phyloP scores from a whole-genome alignment of 306 rosid species.

The Abrus precatorius region DNA sequence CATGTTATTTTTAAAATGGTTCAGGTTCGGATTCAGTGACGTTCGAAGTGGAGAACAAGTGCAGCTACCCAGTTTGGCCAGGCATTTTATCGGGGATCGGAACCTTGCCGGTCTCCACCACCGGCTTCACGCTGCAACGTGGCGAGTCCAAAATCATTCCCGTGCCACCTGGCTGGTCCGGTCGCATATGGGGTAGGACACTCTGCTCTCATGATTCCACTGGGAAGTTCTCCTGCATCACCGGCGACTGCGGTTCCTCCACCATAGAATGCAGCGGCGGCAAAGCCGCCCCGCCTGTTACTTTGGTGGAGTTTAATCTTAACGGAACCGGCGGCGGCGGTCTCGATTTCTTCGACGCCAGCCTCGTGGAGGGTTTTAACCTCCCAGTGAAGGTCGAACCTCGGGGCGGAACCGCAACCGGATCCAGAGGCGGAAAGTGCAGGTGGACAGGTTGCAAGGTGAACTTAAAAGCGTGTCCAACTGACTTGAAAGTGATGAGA shows the following conservation, averaged over 20 bases:
- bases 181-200: constrained; percentile 85
- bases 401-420: no score
- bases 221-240: constrained; percentile 71
- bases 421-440: constrained; percentile 73
- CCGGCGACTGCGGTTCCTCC: constrained; percentile 81
- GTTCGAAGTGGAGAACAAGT: constrained; percentile 61
- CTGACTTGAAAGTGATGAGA: constrained; percentile 58
- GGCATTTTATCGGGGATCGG: constrained; percentile 73
- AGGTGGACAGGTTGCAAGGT: constrained; percentile 65
- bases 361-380: constrained; percentile 85
- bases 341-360: constrained; percentile 81
- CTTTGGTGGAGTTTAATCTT: constrained; percentile 69
- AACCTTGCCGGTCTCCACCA: constrained; percentile 58
- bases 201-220: constrained; percentile 59
- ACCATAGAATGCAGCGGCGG: constrained; percentile 58
- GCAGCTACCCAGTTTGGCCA: constrained; percentile 70
- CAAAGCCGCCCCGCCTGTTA: constrained; percentile 67
- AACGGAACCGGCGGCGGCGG: constrained; percentile 68
- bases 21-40: constrained; percentile 57
- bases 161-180: constrained; percentile 74
- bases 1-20: no score
- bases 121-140: constrained; percentile 66
- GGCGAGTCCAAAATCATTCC: constrained; percentile 57
- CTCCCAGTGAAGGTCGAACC: constrained; percentile 69
- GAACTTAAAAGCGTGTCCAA: constrained; percentile 74